Base-by-base conservation (phyloP, 129 eudicot genomes). In the Chrysanthemum makinoi region DNA sequence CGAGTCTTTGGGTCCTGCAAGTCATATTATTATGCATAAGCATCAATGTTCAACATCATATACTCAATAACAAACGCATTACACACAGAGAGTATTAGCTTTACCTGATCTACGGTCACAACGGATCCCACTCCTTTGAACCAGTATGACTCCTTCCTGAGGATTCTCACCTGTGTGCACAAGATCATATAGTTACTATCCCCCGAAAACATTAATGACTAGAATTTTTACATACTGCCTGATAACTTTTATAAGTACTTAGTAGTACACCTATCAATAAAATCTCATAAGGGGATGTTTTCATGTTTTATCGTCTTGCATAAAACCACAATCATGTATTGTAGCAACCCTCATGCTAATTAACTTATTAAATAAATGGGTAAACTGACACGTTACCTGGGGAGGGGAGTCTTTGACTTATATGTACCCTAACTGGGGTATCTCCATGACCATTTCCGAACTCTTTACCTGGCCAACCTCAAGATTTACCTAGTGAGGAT, bases 101-200 rank as follows among this genome's bases (percentile, higher is more conserved):
- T 64, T 64, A 64, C 69, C 69, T 93, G 98, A 80, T 93, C 98
- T 74, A 93, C 98, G 14, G 98, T 83, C 47, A 93, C 98, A 69
- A 93, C 98, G 54, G 96, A 93, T 43, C 98, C 98, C 17, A 81
- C 85, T 56, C 96, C 98, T 64, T 93, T 93, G 88, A 81, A 93
- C 98, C 98, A 93, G 79, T 93, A 93, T 14, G 98, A 93, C 72
- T 93, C 98, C 87, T 82, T 89, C 91, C 98, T 89, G 5, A 93
- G 81, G 62, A 93, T 89, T 74, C 80, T 89, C 80, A 93, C 98
- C 98, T 93, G 85, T 53, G 47, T 64, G 62, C 76, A 77, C 48
- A 76, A 49, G 50, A 30, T 61, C 70, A 69, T 49, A 61, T 49
- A 18, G 28, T 56, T 56, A 8, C 62, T 0, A 18, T 12, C 6